Base-by-base conservation (phyloP, 2,329 filamentous ascomycete genomes). In the Berkeleyomyces basicola region DNA sequence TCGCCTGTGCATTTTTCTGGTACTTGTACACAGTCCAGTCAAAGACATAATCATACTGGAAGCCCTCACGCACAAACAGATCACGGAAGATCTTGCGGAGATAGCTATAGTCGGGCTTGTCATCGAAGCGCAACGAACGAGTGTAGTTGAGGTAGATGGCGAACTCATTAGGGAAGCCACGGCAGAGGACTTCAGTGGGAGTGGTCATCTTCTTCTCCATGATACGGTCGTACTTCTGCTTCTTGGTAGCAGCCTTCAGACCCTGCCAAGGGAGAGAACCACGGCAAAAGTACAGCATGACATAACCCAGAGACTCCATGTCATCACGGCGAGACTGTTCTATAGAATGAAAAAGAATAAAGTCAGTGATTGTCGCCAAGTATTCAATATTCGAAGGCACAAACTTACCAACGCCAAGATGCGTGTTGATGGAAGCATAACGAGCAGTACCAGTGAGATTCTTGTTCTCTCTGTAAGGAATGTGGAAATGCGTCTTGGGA, bases 201-300 rank as follows among this genome's bases (percentile, higher is more conserved):
- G 93, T 99, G 11, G 93, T 99, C 93, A 97, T 97, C 89, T 99
- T 99, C 86, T 99, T 99, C 82, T 99, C 93, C 92, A 97, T 97
- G 78, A 99, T 99, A 68, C 92, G 85, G 78, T 99, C 93, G 74
- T 99, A 97, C 81, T 99, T 99, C 80, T 97, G 92, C 86, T 96
- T 96, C 85, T 96, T 96, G 68, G 91, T 96, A 69, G 92, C 92
- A 78, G 92, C 92, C 84, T 96, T 96, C 62, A 96, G 82, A 63
- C 93, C 93, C 79, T 99, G 93, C 93, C 93, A 99, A 66, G 93
- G 93, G 64, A 99, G 90, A 67, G 91, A 96, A 67, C 93, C 93
- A 76, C 93, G 92, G 82, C 92, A 97, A 80, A 99, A 99, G 82
- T 99, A 99, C 67, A 99, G 87, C 91, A 99, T 97, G 71, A 99